Base-by-base conservation (phyloP, 75 land plant species). In the Selaginella moellendorffii region DNA sequence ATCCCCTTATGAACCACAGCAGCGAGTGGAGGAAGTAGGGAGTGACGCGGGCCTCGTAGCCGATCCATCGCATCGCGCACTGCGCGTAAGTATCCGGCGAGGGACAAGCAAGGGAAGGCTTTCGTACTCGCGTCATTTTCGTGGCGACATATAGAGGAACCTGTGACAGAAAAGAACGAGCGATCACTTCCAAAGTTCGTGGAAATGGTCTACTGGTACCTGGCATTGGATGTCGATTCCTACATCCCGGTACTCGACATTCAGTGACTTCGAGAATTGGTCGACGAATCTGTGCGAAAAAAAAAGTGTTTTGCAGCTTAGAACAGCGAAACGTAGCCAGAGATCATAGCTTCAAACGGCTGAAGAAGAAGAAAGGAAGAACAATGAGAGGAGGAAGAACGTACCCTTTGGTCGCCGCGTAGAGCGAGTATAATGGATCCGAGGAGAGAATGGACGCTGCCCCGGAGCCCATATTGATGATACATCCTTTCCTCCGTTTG, bases 141-240 rank as follows among this genome's bases (percentile, higher is more conserved):
- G 97, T 46, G 18, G 51, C 51, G 18, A 46, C 51, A 46, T 46
- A 46, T 46, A 46, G 18, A 10, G 51, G 51, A 10, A 18, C 51
- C 51, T 46, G 51, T 18, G 1, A 60, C 5, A 1, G 1, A 5
- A 46, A 9, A 60, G 51, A 46, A 46, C 62, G 22, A 65, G 65
- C 12, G 1, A 2, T 1, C 65, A 17, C 23, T 9, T 18, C 58
- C 19, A 5, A 5, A 24, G 23, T 19, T 54, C 5, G 58, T 5
- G n/a, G 23, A 54, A 54, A 24, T 9, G 28, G 2, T 27, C 25
- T 29, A 23, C 10, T 46, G 51, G 36, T 76, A 90, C 96, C 92
- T 90, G 96, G 74, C 93, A 84, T 68, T 90, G 97, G 27, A 90
- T 83, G 62, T 90, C 88, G 63, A 90, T 84, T 12, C 97, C 97